phyloP scores from a whole-genome alignment of 441 rosid species.

The Raphanus hybrid region DNA sequence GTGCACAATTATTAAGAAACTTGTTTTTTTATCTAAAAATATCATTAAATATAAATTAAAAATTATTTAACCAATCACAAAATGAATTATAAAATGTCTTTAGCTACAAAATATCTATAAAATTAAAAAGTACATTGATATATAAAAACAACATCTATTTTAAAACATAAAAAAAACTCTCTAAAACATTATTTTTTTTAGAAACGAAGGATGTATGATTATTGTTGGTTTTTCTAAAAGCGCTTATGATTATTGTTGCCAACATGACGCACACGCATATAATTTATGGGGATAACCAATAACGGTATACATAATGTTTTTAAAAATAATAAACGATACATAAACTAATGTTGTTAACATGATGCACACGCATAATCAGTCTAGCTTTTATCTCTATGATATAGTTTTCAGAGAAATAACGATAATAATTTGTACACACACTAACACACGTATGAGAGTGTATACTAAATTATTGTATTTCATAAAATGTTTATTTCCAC shows the following conservation, averaged over 20 bases:
- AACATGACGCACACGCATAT: not conserved
- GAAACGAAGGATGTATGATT: not conserved
- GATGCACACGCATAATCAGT: conserved; percentile 14
- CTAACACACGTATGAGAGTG: not conserved
- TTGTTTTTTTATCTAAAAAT: no score
- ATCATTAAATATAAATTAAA: no score
- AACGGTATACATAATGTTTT: not conserved
- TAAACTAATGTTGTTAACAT: conserved; percentile 1
- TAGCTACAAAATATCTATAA: no score
- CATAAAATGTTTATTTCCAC: conserved; percentile 10
- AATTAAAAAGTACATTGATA: no score
- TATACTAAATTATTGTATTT: not conserved
- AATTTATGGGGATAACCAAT: not conserved
- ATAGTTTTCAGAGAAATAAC: conserved; percentile 12
- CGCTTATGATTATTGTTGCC: not conserved
- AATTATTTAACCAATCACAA: no score
- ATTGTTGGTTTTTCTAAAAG: not conserved
- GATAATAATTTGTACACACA: not conserved
- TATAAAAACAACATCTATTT: no score
- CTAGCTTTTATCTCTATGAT: not conserved
- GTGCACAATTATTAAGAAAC: no score
- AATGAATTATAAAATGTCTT: no score
- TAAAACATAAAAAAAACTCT: no score
- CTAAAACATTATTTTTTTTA: no score
- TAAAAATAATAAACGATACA: not conserved